Evolutionary conservation across 176 grass and related monocot species (phyloP).

Genomic region (Juncus effusus): DNA sequence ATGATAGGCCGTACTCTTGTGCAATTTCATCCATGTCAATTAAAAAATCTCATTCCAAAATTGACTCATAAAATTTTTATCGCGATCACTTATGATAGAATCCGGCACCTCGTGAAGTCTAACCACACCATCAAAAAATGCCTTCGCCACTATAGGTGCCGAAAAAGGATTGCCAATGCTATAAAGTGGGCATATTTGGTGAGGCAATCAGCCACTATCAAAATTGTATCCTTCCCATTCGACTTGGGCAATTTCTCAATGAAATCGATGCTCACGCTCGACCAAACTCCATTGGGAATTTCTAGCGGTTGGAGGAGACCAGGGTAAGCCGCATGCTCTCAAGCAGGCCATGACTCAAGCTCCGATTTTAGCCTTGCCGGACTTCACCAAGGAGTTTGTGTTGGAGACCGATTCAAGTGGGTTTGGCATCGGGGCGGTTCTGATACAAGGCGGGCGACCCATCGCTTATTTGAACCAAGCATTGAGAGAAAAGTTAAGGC

Average conservation of each 20-base stretch:
- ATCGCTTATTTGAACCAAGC: too few species aligned
- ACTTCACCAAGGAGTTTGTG: too few species aligned
- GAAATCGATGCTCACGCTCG: background rate
- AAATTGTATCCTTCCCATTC: background rate
- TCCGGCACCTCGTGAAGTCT: background rate
- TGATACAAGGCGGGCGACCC: too few species aligned
- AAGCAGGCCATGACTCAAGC: too few species aligned
- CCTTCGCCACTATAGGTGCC: background rate
- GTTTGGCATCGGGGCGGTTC: too few species aligned
- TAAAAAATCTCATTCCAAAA: background rate
- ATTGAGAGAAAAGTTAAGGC: too few species aligned
- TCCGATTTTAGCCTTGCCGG: too few species aligned
- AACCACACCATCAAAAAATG: background rate
- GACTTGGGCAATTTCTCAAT: background rate
- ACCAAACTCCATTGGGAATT: background rate
- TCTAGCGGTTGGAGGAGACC: background rate
- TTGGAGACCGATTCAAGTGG: too few species aligned
- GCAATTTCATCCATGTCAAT: background rate
- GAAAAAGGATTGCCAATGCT: background rate
- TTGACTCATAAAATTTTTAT: background rate
- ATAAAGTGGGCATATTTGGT: slow-evolving; percentile 2
- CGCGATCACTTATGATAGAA: background rate
- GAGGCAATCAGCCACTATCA: background rate
- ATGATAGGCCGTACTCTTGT: background rate
- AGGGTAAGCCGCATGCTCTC: background rate